Evolutionary conservation across 495 filamentous ascomycete genomes (phyloP).

Genomic region (Annulohypoxylon moriforme): DNA sequence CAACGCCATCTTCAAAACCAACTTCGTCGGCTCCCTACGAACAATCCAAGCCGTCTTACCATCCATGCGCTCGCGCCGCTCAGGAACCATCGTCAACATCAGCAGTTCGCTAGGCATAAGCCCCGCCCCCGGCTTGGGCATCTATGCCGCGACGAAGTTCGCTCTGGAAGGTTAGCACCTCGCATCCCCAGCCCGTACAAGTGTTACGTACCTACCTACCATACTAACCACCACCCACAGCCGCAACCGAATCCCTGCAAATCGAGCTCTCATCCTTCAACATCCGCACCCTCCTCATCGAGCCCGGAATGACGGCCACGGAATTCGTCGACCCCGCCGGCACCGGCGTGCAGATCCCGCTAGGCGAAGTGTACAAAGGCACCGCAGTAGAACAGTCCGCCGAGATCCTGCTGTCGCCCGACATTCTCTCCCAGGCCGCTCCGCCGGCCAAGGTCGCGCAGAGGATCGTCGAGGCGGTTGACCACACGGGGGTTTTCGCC

Average conservation of each 20-base stretch:
- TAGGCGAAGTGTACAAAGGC: constrained; percentile 30
- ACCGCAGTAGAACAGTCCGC: constrained; percentile 18
- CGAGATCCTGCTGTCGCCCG: background rate
- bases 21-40: constrained; percentile 59
- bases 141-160: constrained; percentile 59
- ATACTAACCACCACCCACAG: constrained; percentile 20
- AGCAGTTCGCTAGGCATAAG: constrained; percentile 47
- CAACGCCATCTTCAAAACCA: constrained; percentile 54
- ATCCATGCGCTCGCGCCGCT: constrained; percentile 55
- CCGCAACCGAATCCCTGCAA: constrained; percentile 46
- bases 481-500: constrained; percentile 31
- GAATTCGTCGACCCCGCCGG: constrained; percentile 17
- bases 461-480: constrained; percentile 54
- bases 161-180: constrained; percentile 50
- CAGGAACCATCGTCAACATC: constrained; percentile 58
- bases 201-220: no score
- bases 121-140: constrained; percentile 38
- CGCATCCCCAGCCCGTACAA: background rate
- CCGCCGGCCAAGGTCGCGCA: constrained; percentile 47
- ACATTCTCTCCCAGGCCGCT: background rate
- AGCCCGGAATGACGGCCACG: constrained; percentile 49
- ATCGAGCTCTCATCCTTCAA: constrained; percentile 51
- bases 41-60: constrained; percentile 62
- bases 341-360: constrained; percentile 23
- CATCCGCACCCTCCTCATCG: constrained; percentile 51